Evolutionary conservation across 768 basidiomycete species (phyloP).

Genomic region (Auricularia heimuer): DNA sequence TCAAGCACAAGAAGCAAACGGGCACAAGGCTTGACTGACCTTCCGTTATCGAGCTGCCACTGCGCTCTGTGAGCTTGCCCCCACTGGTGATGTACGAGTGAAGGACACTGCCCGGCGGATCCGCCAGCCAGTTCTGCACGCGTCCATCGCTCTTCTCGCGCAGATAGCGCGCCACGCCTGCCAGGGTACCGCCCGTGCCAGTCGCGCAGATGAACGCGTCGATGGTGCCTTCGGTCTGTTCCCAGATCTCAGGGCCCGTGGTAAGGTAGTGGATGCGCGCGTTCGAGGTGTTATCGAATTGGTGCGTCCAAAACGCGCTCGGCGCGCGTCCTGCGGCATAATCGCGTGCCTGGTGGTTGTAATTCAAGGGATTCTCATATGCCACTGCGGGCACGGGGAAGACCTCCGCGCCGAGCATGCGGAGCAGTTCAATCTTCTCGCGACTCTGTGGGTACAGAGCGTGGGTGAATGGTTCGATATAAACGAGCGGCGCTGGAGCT

Average conservation of each 20-base stretch:
- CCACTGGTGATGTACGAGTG: slow-evolving; percentile 75
- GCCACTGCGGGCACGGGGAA: slow-evolving; percentile 93
- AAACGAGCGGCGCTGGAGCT: slow-evolving; percentile 6
- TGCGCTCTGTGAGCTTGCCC: slow-evolving; percentile 62
- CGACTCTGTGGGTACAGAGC: slow-evolving; percentile 50
- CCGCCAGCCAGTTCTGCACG: slow-evolving; percentile 88
- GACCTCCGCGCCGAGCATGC: slow-evolving; percentile 97
- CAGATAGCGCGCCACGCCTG: slow-evolving; percentile 75
- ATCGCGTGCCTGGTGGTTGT: slow-evolving; percentile 95
- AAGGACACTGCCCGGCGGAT: slow-evolving; percentile 92
- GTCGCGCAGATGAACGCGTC: slow-evolving; percentile 94
- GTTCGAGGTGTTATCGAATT: slow-evolving; percentile 96
- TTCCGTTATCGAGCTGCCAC: slow-evolving; percentile 87
- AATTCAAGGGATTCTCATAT: slow-evolving; percentile 90
- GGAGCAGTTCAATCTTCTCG: slow-evolving; percentile 95
- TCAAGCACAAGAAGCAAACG: slow-evolving; percentile 2
- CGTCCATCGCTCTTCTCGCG: slow-evolving; percentile 72
- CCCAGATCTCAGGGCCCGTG: slow-evolving; percentile 97
- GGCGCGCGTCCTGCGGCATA: slow-evolving; percentile 55
- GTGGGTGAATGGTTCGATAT: neutral
- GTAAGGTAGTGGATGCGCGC: slow-evolving; percentile 76
- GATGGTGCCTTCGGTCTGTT: slow-evolving; percentile 65
- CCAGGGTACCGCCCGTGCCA: slow-evolving; percentile 92
- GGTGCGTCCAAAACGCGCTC: slow-evolving; percentile 94
- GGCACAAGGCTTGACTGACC: slow-evolving; percentile 34